These are phyloP conservation scores for Amanita jacksonii DNA, from an alignment of 768 basidiomycete species.

Conservation along the genomic window DNA sequence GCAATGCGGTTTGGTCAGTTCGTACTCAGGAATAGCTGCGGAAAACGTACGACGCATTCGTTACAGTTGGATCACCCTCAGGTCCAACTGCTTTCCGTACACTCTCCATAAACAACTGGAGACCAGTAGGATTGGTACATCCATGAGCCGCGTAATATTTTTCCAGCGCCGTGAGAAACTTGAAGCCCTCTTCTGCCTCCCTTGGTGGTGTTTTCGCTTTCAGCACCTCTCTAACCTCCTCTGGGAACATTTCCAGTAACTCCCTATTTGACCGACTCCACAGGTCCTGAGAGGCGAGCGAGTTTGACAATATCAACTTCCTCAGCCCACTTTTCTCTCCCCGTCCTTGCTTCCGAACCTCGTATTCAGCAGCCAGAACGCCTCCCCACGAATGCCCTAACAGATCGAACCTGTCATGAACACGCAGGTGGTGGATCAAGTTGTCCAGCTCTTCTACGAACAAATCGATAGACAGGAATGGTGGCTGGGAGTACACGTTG, in stretches of 20 bases:
- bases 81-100: constrained; percentile 9
- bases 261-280: constrained; percentile 16
- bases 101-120: constrained; percentile 12
- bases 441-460: constrained; percentile 48
- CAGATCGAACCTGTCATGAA: constrained; percentile 32
- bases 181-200: constrained; percentile 7
- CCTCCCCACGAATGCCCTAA: constrained; percentile 48
- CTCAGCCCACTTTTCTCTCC: too few species aligned
- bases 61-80: constrained; percentile 15
- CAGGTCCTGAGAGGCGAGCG: constrained; percentile 16
- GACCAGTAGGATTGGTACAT: constrained; percentile 12
- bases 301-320: constrained; percentile 19
- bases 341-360: constrained; percentile 22
- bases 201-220: too few species aligned
- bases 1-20: constrained; percentile 19
- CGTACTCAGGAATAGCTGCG: too few species aligned
- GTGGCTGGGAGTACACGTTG: constrained; percentile 30
- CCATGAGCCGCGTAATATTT: constrained; percentile 15
- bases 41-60: constrained; percentile 17
- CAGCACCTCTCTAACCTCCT: neutral
- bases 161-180: constrained; percentile 12
- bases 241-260: constrained; percentile 11
- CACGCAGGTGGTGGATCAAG: constrained; percentile 30
- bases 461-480: constrained; percentile 43
- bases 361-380: constrained; percentile 34